phyloP scores from a whole-genome alignment of 208 protist genomes.

The Trypanosoma caninum region DNA sequence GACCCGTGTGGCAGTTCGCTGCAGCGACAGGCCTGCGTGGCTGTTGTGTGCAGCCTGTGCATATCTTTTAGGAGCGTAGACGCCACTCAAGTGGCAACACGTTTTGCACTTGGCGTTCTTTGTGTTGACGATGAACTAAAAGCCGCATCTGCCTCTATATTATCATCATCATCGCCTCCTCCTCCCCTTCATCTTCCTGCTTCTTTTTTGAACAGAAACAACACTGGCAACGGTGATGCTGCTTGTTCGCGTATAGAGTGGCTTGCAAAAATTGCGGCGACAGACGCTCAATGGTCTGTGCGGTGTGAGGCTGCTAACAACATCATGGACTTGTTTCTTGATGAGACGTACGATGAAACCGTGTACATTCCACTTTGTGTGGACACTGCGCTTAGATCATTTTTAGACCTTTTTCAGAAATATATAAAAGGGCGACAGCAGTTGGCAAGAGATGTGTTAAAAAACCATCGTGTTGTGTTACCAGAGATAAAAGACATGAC shows the following conservation, averaged over 20 bases:
- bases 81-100: constrained; percentile 31
- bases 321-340: constrained; percentile 73
- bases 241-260: no score
- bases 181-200: neutral
- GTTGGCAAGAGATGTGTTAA: constrained; percentile 38
- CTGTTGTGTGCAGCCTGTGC: constrained; percentile 41
- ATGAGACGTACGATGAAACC: constrained; percentile 53
- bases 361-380: constrained; percentile 68
- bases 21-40: constrained; percentile 55
- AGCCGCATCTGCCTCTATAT: neutral
- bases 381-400: constrained; percentile 34
- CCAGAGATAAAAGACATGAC: constrained; percentile 36
- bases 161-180: constrained; percentile 13
- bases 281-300: constrained; percentile 44
- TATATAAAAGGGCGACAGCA: constrained; percentile 54
- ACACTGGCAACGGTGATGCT: constrained; percentile 10
- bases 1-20: constrained; percentile 33
- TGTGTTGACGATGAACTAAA: constrained; percentile 22
- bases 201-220: neutral
- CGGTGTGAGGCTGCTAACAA: constrained; percentile 79
- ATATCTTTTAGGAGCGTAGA: constrained; percentile 32
- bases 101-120: constrained; percentile 46
- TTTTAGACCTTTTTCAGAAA: constrained; percentile 32
- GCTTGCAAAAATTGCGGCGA: constrained; percentile 34
- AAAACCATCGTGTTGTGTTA: constrained; percentile 29